Evolutionary conservation across 148 eudicot species (phyloP).

Genomic region (Selenicereus undatus): DNA sequence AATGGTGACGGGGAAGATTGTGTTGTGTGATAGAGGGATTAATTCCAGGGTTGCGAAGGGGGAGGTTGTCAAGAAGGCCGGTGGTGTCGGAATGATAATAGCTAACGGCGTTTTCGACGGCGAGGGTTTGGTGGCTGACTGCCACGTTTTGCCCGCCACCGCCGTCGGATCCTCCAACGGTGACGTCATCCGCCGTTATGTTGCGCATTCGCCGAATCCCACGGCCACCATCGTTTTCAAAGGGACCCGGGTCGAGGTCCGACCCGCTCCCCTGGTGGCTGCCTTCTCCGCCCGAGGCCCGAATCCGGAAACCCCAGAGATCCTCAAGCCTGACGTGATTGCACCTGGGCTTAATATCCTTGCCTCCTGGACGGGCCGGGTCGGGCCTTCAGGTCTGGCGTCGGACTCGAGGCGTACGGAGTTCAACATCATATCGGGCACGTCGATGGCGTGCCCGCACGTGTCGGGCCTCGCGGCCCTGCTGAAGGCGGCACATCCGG

Average conservation of each 20-base stretch:
- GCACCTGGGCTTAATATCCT: constrained; percentile 92
- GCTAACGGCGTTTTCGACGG: constrained; percentile 93
- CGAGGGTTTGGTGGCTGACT: constrained; percentile 94
- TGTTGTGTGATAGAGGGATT: constrained; percentile 87
- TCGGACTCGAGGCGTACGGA: constrained; percentile 59
- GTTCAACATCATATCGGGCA: constrained; percentile 87
- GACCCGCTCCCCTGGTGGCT: constrained; percentile 88
- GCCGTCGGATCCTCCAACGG: constrained; percentile 68
- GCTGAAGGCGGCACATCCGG: constrained; percentile 84
- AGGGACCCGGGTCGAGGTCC: constrained; percentile 64
- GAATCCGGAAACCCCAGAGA: constrained; percentile 73
- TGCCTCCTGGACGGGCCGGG: constrained; percentile 74
- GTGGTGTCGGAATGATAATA: constrained; percentile 81
- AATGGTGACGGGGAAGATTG: constrained; percentile 59
- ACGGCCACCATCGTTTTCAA: constrained; percentile 61
- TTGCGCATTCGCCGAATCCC: constrained; percentile 33
- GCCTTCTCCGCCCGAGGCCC: constrained; percentile 94
- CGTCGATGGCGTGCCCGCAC: constrained; percentile 97
- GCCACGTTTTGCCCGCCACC: constrained; percentile 82
- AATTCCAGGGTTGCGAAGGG: constrained; percentile 87
- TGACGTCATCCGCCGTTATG: constrained; percentile 63
- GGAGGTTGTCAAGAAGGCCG: constrained; percentile 68
- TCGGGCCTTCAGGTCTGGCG: constrained; percentile 68
- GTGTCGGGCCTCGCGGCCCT: constrained; percentile 83
- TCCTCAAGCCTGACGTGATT: constrained; percentile 82